phyloP scores from a whole-genome alignment of 1,284 basidiomycete genomes.

The Leccinum cinnamomeum region DNA sequence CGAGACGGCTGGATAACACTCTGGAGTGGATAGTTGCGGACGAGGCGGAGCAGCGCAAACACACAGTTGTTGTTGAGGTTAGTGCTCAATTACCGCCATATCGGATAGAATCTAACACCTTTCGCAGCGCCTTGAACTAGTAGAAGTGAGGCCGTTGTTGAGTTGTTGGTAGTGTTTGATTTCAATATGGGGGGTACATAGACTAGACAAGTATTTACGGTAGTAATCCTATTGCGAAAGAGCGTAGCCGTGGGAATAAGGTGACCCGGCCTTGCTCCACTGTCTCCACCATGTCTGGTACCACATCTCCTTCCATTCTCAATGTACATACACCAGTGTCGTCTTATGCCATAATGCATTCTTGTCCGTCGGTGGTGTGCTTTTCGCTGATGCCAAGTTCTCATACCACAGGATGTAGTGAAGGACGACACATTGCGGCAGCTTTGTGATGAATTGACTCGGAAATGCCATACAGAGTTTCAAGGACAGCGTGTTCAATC shows the following conservation, averaged over 20 bases:
- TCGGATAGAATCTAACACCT: slow-evolving; percentile 4
- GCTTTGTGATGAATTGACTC: slow-evolving; percentile 66
- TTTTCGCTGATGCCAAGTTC: neutral
- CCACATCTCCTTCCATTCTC: slow-evolving; percentile 44
- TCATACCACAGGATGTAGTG: slow-evolving; percentile 41
- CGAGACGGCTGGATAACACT: slow-evolving; percentile 38
- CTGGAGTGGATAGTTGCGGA: slow-evolving; percentile 68
- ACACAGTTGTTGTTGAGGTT: slow-evolving; percentile 71
- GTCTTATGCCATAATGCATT: slow-evolving; percentile 73
- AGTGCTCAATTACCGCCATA: slow-evolving; percentile 21
- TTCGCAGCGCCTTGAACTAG: slow-evolving; percentile 66
- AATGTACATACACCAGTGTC: slow-evolving; percentile 72
- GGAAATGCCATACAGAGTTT: slow-evolving; percentile 59
- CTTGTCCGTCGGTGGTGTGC: slow-evolving; percentile 46
- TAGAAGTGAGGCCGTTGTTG: slow-evolving; percentile 65
- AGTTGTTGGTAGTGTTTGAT: slow-evolving; percentile 58
- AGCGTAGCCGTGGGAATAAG: neutral
- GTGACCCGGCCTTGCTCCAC: neutral
- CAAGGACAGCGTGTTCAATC: slow-evolving; percentile 59
- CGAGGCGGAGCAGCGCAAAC: slow-evolving; percentile 49
- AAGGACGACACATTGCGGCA: slow-evolving; percentile 61
- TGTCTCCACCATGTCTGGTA: slow-evolving; percentile 1
- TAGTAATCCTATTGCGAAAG: neutral
- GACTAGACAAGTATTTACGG: neutral
- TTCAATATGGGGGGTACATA: neutral